Conservation (phyloP, 2,329 filamentous ascomycete genomes). For the Elsinoe perseae region DNA sequence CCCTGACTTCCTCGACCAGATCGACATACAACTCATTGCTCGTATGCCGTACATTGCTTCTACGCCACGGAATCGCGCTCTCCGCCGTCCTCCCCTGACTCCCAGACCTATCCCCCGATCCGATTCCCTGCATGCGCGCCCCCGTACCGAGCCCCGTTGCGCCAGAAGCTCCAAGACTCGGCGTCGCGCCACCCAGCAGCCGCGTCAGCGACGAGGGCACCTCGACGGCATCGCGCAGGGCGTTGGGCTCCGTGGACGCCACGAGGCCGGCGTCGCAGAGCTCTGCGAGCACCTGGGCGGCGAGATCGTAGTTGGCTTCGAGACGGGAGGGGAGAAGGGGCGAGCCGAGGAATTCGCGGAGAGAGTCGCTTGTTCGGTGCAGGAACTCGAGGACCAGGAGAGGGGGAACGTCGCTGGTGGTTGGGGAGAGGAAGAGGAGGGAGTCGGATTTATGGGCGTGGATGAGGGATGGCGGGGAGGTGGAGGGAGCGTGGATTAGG, state of each 20-base stretch:
- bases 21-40: constrained; percentile 97
- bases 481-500: constrained; percentile 73
- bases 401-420: constrained; percentile 80
- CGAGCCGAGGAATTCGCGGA: constrained; percentile 89
- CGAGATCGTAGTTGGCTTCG: constrained; percentile 83
- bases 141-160: constrained; percentile 15
- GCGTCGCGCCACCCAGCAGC: constrained; percentile 56
- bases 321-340: constrained; percentile 81
- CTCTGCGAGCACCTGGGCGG: constrained; percentile 84
- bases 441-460: constrained; percentile 85
- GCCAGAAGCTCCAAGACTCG: constrained; percentile 15
- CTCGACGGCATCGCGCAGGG: constrained; percentile 81
- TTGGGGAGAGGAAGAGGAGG: constrained; percentile 75
- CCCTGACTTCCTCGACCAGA: constrained; percentile 79
- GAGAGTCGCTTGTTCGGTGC: constrained; percentile 81
- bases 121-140: neutral
- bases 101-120: neutral
- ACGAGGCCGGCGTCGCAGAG: constrained; percentile 94
- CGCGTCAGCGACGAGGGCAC: constrained; percentile 86
- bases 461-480: constrained; percentile 76
- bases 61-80: constrained; percentile 72
- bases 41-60: constrained; percentile 87
- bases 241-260: constrained; percentile 86
- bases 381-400: constrained; percentile 89
- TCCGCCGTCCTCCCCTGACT: neutral